phyloP scores from a whole-genome alignment of 2,329 filamentous ascomycete species.

The Ophiostoma ips region DNA sequence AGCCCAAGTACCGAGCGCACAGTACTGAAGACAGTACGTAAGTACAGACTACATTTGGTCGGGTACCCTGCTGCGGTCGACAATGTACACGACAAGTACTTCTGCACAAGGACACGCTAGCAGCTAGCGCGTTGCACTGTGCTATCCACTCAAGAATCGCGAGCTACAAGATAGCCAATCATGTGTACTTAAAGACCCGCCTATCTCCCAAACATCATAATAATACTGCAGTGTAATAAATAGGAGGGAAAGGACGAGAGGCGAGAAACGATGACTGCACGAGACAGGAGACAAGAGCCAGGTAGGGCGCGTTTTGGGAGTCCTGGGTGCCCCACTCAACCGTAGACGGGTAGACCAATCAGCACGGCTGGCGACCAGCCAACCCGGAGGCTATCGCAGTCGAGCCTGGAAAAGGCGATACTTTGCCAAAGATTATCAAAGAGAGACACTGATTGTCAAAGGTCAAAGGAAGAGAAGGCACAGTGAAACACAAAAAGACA shows the following conservation, averaged over 20 bases:
- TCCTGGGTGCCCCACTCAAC: constrained; percentile 4
- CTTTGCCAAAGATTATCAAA: no score
- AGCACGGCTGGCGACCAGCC: constrained; percentile 19
- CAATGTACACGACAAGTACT: no score
- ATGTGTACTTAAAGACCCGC: neutral
- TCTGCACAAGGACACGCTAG: constrained; percentile 3
- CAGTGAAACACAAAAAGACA: neutral
- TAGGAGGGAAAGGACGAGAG: neutral
- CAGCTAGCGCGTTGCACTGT: constrained; percentile 6
- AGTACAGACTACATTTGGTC: neutral
- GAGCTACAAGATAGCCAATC: constrained; percentile 2
- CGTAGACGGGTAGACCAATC: constrained; percentile 20
- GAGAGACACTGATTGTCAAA: constrained; percentile 15
- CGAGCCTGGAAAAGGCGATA: no score
- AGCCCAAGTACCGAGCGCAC: constrained; percentile 5
- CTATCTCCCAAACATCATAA: neutral
- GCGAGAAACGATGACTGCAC: constrained; percentile 1
- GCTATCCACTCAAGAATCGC: neutral
- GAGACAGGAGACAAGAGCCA: constrained; percentile 4
- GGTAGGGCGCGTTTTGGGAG: neutral
- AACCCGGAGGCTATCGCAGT: no score
- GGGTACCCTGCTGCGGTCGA: neutral
- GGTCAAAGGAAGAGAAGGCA: neutral
- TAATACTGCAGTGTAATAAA: neutral
- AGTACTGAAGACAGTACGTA: neutral